Base-by-base conservation (phyloP, 768 basidiomycete genomes). In the Dentipellis sp. region DNA sequence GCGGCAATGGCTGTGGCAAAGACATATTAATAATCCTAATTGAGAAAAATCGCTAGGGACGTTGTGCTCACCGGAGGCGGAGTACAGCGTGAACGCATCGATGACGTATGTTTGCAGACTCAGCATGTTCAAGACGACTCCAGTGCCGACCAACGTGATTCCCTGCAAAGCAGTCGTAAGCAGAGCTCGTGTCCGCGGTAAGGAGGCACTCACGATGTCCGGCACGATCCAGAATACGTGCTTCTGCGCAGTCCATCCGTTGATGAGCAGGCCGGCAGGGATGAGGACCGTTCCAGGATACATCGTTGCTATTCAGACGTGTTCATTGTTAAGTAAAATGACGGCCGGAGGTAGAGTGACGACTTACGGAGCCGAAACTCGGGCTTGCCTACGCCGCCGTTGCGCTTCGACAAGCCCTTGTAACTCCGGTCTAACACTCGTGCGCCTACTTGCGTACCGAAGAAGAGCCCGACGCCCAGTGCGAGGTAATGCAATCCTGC, bases 401-500 rank as follows among this genome's bases (percentile, higher is more conserved):
- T 82, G 46, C 74, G 78, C 10, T 69, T 68, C 59, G 78, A 81
- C 48, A 80, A 69, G 57, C 75, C 65, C 1, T 73, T 64, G 54
- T 86, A 86, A 2, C 86, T 63, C 48, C 62, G 67, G 65, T 91
- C 88, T 68, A 88, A 68, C 3, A 72, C 59, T 8, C 75, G 71
- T 0, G 84, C 84, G 55, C 83, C 85, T 10, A 76, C 10, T 63
- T 71, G 75, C 1, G 83, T 79, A 0, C 78, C 76, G 2, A 68
- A 56, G 1, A 71, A 63, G n/a, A 86, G 67, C 2, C 88, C 86
- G 2, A 83, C 14, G 0, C 86, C 88, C 5, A 91, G 74, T 0
- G 88, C 78, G 56, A 91, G 71, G 60, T 89, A 93, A 62, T 90
- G 74, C 34, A 90, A 66, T 0, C 86, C 84, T 0, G 80, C 74